phyloP scores from a whole-genome alignment of 2,329 filamentous ascomycete species.

The Aphanocladium album region DNA sequence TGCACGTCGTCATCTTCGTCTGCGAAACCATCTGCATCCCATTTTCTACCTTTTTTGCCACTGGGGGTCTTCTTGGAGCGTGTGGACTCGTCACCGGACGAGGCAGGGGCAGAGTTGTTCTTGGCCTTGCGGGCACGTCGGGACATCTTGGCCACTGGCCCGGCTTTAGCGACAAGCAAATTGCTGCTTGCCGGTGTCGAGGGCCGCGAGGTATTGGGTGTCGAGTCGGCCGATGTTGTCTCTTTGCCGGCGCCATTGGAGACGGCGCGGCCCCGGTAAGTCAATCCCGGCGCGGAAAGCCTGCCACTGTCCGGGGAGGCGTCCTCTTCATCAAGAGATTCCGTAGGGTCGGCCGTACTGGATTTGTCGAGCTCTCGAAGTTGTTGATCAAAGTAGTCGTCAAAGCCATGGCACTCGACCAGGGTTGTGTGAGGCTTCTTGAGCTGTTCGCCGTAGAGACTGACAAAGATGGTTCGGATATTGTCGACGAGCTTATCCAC shows the following conservation, averaged over 20 bases:
- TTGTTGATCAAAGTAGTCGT: conserved; percentile 92
- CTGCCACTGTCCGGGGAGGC: conserved; percentile 14
- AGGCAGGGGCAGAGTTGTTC: conserved; percentile 63
- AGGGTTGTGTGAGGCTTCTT: conserved; percentile 74
- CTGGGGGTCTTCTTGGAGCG: conserved; percentile 47
- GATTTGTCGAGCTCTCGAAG: conserved; percentile 70
- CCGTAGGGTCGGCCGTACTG: conserved; percentile 29
- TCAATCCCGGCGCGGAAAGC: conserved; percentile 33
- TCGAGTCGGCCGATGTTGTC: conserved; percentile 58
- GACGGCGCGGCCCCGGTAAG: conserved; percentile 32
- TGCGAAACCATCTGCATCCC: conserved; percentile 84
- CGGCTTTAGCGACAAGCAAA: conserved; percentile 63
- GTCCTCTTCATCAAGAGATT: conserved; percentile 22
- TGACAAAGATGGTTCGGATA: conserved; percentile 85
- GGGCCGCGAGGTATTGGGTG: conserved; percentile 73
- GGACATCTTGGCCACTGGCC: conserved; percentile 72
- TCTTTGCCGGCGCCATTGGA: conserved; percentile 31
- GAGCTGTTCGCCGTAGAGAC: conserved; percentile 83
- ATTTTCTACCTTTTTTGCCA: conserved; percentile 89
- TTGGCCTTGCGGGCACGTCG: conserved; percentile 67
- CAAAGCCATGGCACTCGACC: conserved; percentile 74
- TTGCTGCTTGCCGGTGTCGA: conserved; percentile 65
- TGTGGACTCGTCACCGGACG: conserved; percentile 76
- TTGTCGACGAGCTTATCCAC: conserved; percentile 96
- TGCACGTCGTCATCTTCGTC: conserved; percentile 76